Conservation (phyloP, 2,329 filamentous ascomycete species). For the Ophiocordyceps camponoti-saundersi region DNA sequence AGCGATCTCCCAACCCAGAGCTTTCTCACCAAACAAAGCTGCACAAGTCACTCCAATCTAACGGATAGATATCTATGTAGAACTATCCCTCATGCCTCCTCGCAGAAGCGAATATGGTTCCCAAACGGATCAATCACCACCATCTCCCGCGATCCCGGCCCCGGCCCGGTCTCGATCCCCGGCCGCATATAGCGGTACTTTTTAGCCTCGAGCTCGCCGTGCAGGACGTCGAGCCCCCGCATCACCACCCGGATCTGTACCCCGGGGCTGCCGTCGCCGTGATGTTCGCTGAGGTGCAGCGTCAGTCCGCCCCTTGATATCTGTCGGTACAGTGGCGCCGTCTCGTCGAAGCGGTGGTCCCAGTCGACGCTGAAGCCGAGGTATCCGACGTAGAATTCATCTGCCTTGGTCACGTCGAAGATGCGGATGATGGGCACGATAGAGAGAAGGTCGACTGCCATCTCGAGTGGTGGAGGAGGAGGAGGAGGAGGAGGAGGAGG, state of each 20-base stretch:
- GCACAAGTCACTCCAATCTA: too few relatives aligned
- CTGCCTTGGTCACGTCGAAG: slow-evolving; percentile 6
- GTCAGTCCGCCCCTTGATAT: slow-evolving; percentile 4
- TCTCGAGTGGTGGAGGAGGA: neutral
- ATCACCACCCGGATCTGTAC: slow-evolving; percentile 3
- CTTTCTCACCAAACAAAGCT: too few relatives aligned
- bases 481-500: neutral
- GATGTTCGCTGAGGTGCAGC: slow-evolving; percentile 7
- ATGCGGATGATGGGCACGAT: slow-evolving; percentile 6
- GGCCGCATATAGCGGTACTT: slow-evolving; percentile 6
- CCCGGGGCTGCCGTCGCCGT: slow-evolving; percentile 6
- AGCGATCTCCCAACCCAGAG: too few relatives aligned
- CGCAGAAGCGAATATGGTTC: slow-evolving; percentile 4
- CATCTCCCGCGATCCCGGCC: slow-evolving; percentile 2
- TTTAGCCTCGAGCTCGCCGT: slow-evolving; percentile 4
- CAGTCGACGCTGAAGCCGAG: slow-evolving; percentile 6
- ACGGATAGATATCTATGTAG: too few relatives aligned
- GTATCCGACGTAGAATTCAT: slow-evolving; percentile 7
- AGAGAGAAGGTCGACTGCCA: slow-evolving; percentile 2
- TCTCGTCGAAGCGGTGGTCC: slow-evolving; percentile 7
- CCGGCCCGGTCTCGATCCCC: slow-evolving; percentile 3
- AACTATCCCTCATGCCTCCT: neutral
- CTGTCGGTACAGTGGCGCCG: slow-evolving; percentile 6
- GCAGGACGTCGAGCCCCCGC: slow-evolving; percentile 1
- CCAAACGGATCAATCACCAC: slow-evolving; percentile 6